These are phyloP conservation scores for Lolium perenne DNA, from an alignment of 176 grass and related monocot species.

Conservation along the genomic window DNA sequence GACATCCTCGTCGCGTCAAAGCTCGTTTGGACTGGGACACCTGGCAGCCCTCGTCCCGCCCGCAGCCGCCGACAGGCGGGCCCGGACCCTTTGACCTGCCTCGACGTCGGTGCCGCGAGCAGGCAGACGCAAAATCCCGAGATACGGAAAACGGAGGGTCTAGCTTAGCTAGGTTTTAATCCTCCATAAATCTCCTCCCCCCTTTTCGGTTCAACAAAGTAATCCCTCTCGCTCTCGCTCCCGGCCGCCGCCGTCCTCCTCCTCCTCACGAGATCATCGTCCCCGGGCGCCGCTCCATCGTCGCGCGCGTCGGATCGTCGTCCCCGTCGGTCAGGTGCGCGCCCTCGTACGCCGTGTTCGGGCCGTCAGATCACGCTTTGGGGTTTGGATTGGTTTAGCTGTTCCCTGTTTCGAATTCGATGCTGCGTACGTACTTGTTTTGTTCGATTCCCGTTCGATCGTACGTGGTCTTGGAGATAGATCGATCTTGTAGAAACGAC, in stretches of 20 bases:
- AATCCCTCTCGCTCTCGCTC: neutral
- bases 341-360: neutral
- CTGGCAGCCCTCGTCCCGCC: constrained; percentile 1
- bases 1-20: neutral
- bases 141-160: constrained; percentile 28
- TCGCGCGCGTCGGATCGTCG: neutral
- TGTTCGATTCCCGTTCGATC: neutral
- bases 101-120: constrained; percentile 54
- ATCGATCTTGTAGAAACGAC: constrained; percentile 5
- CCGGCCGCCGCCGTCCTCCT: neutral
- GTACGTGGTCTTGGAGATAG: neutral
- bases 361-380: neutral
- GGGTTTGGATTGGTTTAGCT: neutral
- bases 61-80: constrained; percentile 39
- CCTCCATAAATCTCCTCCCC: constrained; percentile 4
- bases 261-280: constrained; percentile 18
- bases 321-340: constrained; percentile 33
- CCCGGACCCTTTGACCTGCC: constrained; percentile 43
- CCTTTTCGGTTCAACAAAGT: neutral
- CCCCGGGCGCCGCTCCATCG: neutral
- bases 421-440: neutral
- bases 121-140: neutral
- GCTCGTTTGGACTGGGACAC: neutral
- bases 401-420: neutral
- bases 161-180: constrained; percentile 33